phyloP scores from a whole-genome alignment of 2,329 filamentous ascomycete genomes.

The Alternaria infectoria region DNA sequence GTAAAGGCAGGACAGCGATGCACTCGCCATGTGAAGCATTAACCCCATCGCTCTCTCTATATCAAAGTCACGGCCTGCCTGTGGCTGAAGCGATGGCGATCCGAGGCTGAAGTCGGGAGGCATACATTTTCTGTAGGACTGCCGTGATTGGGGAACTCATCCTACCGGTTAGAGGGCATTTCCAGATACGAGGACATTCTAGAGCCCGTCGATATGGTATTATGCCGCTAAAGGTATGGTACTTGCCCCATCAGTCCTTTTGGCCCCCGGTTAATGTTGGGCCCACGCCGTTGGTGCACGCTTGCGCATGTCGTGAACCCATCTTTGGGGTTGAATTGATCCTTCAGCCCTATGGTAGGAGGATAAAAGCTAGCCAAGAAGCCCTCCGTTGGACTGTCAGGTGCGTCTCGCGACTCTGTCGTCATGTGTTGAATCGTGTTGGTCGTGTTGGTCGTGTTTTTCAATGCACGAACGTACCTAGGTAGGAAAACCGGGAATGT shows the following conservation, averaged over 20 bases:
- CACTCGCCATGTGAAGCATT: background rate
- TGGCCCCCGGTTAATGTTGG: conserved; percentile 1
- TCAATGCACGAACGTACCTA: background rate
- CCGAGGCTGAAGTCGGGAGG: conserved; percentile 7
- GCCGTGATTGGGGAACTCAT: background rate
- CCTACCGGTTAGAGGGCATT: background rate
- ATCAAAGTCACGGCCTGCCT: background rate
- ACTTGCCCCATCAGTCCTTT: background rate
- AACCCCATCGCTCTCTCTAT: background rate
- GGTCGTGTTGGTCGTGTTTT: background rate
- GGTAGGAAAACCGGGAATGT: background rate
- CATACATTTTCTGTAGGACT: conserved; percentile 1
- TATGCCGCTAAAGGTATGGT: background rate
- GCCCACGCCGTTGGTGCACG: background rate
- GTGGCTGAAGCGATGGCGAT: background rate
- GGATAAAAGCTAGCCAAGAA: background rate
- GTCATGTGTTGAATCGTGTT: background rate
- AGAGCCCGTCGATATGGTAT: background rate
- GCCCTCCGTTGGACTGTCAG: background rate
- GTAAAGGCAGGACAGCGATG: background rate
- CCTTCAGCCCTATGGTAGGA: background rate
- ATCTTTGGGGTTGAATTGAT: background rate
- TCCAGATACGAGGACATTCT: background rate
- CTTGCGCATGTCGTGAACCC: background rate
- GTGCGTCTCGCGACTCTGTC: background rate